These are phyloP conservation scores for Moricandia arvensis DNA, from an alignment of 345 rosid genomes.

Conservation along the genomic window DNA sequence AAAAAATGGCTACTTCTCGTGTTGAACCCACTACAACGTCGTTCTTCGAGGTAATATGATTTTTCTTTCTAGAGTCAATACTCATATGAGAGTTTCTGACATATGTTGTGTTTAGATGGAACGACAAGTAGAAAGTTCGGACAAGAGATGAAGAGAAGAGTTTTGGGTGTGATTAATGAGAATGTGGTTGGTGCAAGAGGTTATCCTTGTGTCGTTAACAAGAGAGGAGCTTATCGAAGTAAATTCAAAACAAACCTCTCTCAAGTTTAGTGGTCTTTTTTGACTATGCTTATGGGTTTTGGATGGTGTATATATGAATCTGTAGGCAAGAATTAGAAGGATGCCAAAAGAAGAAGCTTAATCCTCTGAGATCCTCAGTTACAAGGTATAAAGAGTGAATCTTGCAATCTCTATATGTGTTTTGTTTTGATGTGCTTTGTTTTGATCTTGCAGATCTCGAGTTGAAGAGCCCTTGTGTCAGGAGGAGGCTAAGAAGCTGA, in stretches of 20 bases:
- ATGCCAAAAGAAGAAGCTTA: slow-evolving; percentile 40
- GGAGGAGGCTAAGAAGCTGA: slow-evolving; percentile 56
- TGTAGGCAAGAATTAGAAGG: slow-evolving; percentile 41
- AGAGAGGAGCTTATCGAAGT: slow-evolving; percentile 54
- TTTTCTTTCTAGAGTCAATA: not conserved
- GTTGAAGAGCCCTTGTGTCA: slow-evolving; percentile 9
- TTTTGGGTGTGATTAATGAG: slow-evolving; percentile 59
- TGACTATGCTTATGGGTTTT: slow-evolving; percentile 1
- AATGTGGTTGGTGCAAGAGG: slow-evolving; percentile 42
- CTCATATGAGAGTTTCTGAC: slow-evolving; percentile 18
- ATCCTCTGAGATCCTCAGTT: slow-evolving; percentile 46
- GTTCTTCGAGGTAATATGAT: slow-evolving; percentile 42
- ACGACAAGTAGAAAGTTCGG: slow-evolving; percentile 47
- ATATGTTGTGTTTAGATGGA: slow-evolving; percentile 21
- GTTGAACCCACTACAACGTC: slow-evolving; percentile 23
- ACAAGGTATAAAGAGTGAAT: slow-evolving; percentile 41
- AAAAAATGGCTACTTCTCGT: slow-evolving; percentile 43
- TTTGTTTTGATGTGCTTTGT: slow-evolving; percentile 11
- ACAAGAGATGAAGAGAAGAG: slow-evolving; percentile 55
- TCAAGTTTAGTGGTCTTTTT: not conserved
- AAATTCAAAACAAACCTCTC: slow-evolving; percentile 6
- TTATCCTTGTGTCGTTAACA: slow-evolving; percentile 42
- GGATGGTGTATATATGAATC: not conserved
- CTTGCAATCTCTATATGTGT: not conserved
- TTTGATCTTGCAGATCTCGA: slow-evolving; percentile 17